A percentile compares a stretch with the other conserved stretches of the same genome.
Evolutionary conservation across 352 stramenopile species (phyloP).

Genomic region (Thraustochytrium striatum): DNA sequence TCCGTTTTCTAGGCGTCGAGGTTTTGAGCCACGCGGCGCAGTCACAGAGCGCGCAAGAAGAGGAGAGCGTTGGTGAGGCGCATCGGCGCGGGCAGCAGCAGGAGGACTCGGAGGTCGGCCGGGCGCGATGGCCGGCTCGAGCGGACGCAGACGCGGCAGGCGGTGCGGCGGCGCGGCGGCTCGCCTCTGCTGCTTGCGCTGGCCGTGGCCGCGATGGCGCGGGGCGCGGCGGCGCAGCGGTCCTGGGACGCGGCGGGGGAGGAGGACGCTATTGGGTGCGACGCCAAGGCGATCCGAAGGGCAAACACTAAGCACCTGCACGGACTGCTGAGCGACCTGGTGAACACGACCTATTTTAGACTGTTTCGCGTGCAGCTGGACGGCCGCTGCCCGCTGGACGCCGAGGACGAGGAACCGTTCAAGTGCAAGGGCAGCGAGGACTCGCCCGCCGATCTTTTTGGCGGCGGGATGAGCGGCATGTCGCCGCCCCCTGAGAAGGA

Average conservation of each 20-base stretch:
- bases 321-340: slow-evolving; percentile 18
- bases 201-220: not conserved
- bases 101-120: too few relatives aligned
- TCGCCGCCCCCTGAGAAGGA: not conserved
- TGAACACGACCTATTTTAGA: slow-evolving; percentile 50
- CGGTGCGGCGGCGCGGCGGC: too few relatives aligned
- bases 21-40: too few relatives aligned
- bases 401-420: not conserved
- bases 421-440: not conserved
- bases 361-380: slow-evolving; percentile 47
- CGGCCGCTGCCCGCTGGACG: slow-evolving; percentile 23
- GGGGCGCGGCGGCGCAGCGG: too few relatives aligned
- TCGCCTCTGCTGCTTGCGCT: not conserved
- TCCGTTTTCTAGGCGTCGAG: too few relatives aligned
- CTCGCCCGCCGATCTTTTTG: not conserved
- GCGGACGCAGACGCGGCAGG: too few relatives aligned
- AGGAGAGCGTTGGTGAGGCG: too few relatives aligned
- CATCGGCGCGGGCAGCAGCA: too few relatives aligned
- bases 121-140: too few relatives aligned
- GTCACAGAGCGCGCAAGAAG: too few relatives aligned
- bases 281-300: slow-evolving; percentile 10
- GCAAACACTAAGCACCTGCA: slow-evolving; percentile 33
- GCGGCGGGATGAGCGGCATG: not conserved
- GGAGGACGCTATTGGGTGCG: slow-evolving; percentile 34
- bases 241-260: not conserved